Evolutionary conservation across 192 early-diverging fungal genomes (phyloP).

Genomic region (Dispira simplex): DNA sequence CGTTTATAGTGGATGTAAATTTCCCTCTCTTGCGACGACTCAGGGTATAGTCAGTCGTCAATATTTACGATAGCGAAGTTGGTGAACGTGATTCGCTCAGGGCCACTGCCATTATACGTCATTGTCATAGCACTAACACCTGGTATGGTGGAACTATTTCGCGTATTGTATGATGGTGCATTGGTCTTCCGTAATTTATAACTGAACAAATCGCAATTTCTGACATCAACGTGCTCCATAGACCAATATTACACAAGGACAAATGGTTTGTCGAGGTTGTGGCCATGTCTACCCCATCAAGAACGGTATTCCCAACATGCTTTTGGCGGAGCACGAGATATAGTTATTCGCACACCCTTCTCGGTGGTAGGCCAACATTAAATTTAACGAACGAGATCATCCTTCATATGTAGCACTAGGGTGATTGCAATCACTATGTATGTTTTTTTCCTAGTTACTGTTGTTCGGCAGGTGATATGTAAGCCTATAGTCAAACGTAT

Average conservation of each 20-base stretch:
- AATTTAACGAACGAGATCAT: too few relatives aligned
- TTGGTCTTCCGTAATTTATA: not conserved
- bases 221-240: constrained; percentile 16
- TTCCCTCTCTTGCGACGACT: too few relatives aligned
- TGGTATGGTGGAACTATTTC: not conserved
- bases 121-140: not conserved
- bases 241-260: constrained; percentile 70
- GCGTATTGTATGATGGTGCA: not conserved
- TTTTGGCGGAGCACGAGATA: constrained; percentile 67
- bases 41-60: not conserved
- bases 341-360: constrained; percentile 13
- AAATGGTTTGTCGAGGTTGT: constrained; percentile 87
- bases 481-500: too few relatives aligned
- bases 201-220: not conserved
- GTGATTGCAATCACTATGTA: too few relatives aligned
- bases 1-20: too few relatives aligned
- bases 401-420: too few relatives aligned
- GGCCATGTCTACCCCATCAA: constrained; percentile 80
- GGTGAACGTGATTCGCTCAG: not conserved
- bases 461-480: too few relatives aligned
- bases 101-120: not conserved
- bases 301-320: constrained; percentile 90
- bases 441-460: too few relatives aligned
- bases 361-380: too few relatives aligned
- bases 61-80: not conserved